These are phyloP conservation scores for Dioscorea dumetorum DNA, from an alignment of 106 monocot genomes.

Conservation along the genomic window DNA sequence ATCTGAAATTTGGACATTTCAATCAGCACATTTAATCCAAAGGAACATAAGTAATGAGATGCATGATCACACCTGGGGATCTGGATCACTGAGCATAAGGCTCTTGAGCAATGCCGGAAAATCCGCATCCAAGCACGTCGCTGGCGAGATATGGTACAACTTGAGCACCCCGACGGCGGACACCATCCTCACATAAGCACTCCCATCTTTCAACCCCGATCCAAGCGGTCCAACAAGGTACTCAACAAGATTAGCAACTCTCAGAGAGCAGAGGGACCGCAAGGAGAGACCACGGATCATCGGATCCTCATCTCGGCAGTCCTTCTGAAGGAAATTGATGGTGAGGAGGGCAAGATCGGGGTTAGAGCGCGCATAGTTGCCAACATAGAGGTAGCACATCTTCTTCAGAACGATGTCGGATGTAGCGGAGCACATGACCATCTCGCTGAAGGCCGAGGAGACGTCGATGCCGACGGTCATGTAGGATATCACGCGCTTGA, in stretches of 20 bases:
- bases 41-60: no score
- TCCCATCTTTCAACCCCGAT: conserved; percentile 61
- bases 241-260: conserved; percentile 85
- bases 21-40: no score
- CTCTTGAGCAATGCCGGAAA: conserved; percentile 66
- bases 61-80: conserved; percentile 75
- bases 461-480: conserved; percentile 99
- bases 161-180: conserved; percentile 75
- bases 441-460: conserved; percentile 92
- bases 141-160: conserved; percentile 74
- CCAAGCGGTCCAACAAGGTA: conserved; percentile 80
- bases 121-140: conserved; percentile 74
- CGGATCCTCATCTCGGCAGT: conserved; percentile 89
- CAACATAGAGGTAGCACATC: conserved; percentile 99
- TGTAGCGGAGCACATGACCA: conserved; percentile 99
- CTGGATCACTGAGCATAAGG: conserved; percentile 79
- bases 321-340: conserved; percentile 93
- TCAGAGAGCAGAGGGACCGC: conserved; percentile 73
- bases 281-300: conserved; percentile 95
- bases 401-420: conserved; percentile 95
- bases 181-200: conserved; percentile 78
- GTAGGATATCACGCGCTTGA: conserved; percentile 97
- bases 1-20: no score
- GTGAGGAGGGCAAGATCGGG: conserved; percentile 96
- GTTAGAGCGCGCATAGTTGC: conserved; percentile 69